phyloP scores from a whole-genome alignment of 1,284 basidiomycete species.

The Malassezia vespertilionis region DNA sequence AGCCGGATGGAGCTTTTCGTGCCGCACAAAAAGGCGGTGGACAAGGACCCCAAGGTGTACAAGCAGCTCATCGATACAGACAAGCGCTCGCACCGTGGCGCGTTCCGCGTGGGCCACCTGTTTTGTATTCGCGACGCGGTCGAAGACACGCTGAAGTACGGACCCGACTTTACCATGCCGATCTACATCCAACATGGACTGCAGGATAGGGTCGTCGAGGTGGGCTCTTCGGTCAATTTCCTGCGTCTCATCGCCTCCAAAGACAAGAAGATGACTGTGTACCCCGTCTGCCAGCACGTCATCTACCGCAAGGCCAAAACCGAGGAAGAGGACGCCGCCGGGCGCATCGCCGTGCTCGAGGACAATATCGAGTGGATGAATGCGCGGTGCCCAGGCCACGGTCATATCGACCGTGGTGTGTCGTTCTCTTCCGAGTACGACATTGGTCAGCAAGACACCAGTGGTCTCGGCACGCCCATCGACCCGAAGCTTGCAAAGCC shows the following conservation, averaged over 20 bases:
- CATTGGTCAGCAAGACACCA: too few species aligned
- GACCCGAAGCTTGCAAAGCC: conserved; percentile 4
- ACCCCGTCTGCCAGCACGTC: conserved; percentile 44
- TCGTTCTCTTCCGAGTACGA: conserved; percentile 21
- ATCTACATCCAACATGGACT: conserved; percentile 38
- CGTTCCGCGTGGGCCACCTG: conserved; percentile 39
- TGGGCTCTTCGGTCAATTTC: conserved; percentile 20
- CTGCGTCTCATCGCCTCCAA: conserved; percentile 19
- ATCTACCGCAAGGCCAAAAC: conserved; percentile 43
- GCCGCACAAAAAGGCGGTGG: conserved; percentile 40
- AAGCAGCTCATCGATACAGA: conserved; percentile 37
- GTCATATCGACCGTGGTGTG: conserved; percentile 12
- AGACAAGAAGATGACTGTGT: conserved; percentile 33
- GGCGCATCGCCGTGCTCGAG: conserved; percentile 34
- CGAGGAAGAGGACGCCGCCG: conserved; percentile 41
- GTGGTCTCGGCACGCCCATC: conserved; percentile 1
- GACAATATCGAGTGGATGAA: conserved; percentile 45
- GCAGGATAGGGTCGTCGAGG: conserved; percentile 33
- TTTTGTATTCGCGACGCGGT: conserved; percentile 27
- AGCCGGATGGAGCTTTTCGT: conserved; percentile 33
- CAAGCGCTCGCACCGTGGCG: conserved; percentile 35
- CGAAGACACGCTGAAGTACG: conserved; percentile 18
- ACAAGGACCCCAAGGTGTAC: conserved; percentile 45
- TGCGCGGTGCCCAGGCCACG: conserved; percentile 21
- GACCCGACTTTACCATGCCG: conserved; percentile 25